A percentile compares a stretch with the other conserved stretches of the same genome.
Conservation (phyloP, 2,329 filamentous ascomycete genomes). For the Pestalotiopsis sp. region DNA sequence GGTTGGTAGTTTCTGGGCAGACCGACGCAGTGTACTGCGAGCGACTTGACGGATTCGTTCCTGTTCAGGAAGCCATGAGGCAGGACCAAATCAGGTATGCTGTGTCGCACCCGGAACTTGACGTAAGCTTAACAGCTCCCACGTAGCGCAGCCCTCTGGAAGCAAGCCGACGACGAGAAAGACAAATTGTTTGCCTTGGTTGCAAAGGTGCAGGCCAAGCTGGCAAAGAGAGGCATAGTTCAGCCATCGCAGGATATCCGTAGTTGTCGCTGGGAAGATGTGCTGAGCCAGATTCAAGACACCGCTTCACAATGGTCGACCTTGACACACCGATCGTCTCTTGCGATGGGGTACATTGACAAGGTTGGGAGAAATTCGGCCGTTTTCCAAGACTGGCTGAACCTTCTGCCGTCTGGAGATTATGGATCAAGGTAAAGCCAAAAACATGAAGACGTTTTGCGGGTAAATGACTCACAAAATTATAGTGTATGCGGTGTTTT, state of each 20-base stretch:
- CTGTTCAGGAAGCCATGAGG: background rate
- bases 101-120: background rate
- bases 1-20: background rate
- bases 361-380: background rate
- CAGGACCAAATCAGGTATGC: background rate
- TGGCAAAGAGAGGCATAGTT: background rate
- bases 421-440: background rate
- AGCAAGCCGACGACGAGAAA: slow-evolving; percentile 2
- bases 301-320: background rate
- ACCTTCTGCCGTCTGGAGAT: background rate
- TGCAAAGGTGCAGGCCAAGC: background rate
- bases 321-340: background rate
- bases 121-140: background rate
- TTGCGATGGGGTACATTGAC: background rate
- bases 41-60: background rate
- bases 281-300: background rate
- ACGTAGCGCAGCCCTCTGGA: background rate
- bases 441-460: too few relatives aligned
- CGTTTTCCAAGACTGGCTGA: background rate
- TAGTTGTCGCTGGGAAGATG: background rate
- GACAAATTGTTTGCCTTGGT: background rate
- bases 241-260: background rate
- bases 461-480: background rate
- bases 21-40: background rate
- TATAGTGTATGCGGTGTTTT: slow-evolving; percentile 8